Evolutionary conservation across 345 rosid species (phyloP).

Genomic region (Lenwebbia sp.): DNA sequence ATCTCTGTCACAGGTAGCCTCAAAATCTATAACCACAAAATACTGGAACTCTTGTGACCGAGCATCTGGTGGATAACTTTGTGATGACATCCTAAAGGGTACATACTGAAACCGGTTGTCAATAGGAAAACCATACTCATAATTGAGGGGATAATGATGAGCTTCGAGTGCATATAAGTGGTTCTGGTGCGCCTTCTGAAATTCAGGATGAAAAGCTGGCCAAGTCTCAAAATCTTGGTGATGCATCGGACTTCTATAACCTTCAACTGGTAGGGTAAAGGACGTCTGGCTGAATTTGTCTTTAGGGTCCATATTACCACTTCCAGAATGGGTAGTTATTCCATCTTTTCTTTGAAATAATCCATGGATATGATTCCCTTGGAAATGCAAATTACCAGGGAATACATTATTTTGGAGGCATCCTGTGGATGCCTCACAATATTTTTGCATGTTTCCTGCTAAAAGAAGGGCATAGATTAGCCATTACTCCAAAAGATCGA

Average conservation of each 20-base stretch:
- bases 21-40: constrained; percentile 47
- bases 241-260: neutral
- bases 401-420: constrained; percentile 13
- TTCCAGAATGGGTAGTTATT: neutral
- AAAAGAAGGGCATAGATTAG: neutral
- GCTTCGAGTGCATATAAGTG: constrained; percentile 4
- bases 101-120: constrained; percentile 13
- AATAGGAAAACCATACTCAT: constrained; percentile 7
- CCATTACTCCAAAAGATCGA: neutral
- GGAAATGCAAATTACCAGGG: constrained; percentile 10
- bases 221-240: constrained; percentile 4
- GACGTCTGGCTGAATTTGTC: neutral
- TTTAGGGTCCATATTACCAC: constrained; percentile 4
- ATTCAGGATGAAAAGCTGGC: constrained; percentile 9
- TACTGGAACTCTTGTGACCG: constrained; percentile 24
- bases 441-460: constrained; percentile 16
- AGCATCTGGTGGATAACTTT: constrained; percentile 8
- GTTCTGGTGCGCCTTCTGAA: constrained; percentile 10
- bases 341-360: constrained; percentile 6
- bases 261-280: constrained; percentile 4
- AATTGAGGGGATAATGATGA: constrained; percentile 6
- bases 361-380: constrained; percentile 11
- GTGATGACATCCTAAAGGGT: constrained; percentile 13
- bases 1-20: constrained; percentile 45
- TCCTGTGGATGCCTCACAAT: constrained; percentile 14